Evolutionary conservation across 2,329 filamentous ascomycete genomes (phyloP).

Genomic region (Ascochyta fabae): DNA sequence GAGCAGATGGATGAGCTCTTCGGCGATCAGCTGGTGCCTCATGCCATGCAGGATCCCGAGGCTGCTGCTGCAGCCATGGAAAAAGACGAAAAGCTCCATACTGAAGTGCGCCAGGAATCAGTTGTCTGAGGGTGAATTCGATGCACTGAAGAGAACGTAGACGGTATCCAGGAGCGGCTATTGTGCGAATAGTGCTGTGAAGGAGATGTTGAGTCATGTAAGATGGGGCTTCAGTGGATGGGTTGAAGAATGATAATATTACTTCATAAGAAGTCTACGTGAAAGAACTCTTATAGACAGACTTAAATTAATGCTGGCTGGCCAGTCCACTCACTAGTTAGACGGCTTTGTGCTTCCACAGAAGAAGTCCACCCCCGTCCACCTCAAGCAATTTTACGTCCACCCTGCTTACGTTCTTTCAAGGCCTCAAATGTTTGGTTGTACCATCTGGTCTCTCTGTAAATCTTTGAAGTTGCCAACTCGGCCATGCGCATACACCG

Average conservation of each 20-base stretch:
- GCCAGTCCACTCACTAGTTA: neutral
- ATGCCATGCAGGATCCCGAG: constrained; percentile 44
- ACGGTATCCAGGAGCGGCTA: neutral
- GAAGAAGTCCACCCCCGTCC: neutral
- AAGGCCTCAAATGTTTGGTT: neutral
- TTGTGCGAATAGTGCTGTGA: neutral
- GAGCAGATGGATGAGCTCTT: constrained; percentile 44
- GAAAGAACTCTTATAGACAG: neutral
- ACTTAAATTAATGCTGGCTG: neutral
- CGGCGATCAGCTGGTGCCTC: constrained; percentile 45
- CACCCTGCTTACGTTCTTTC: neutral
- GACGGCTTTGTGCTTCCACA: neutral
- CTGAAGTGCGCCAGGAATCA: constrained; percentile 7
- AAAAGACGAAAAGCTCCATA: constrained; percentile 26
- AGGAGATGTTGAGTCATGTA: neutral
- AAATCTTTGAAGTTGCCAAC: neutral
- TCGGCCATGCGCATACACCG: too few relatives aligned
- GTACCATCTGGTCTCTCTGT: neutral
- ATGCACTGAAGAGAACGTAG: neutral
- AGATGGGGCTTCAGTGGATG: neutral
- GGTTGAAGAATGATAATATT: neutral
- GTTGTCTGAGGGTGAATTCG: neutral
- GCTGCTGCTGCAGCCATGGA: constrained; percentile 37
- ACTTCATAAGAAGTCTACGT: neutral
- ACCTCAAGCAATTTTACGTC: neutral